Evolutionary conservation across 768 basidiomycete genomes (phyloP), one percentile per base, ranked within the genome.

Genomic region (Rubroboletus satanas): DNA sequence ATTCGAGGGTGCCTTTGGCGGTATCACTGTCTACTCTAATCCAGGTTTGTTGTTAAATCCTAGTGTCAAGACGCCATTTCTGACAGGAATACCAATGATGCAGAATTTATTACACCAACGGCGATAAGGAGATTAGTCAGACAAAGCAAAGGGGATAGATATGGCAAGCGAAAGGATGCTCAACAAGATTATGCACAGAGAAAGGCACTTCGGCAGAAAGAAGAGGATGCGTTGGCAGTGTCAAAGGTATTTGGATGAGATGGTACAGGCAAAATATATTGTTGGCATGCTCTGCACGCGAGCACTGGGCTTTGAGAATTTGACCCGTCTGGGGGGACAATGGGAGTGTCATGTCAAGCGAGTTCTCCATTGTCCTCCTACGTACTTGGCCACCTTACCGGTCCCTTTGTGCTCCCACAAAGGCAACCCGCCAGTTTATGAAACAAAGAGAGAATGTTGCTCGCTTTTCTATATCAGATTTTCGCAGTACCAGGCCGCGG

Each of bases 1-100:
- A 55, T 99, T 99, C 67, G 97, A 99, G 71, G 97, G 97, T 10
- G 93, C 94, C 3, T 98, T 99, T 74, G 82, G 85, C 56, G 97
- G 97, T 21, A 91, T 91, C 12, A 96, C 93, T 2, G 87, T 99
- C 23, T 99, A 87, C 70, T 93, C 93, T 28, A 99, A 99, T 74
- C 88, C 92, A 69, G 93, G 93, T 93, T 63, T 57, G 81, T 71
- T 39, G 39, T 45, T 32, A 15, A 26, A 35, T 23, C 21, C 39
- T 33, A 7, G 49, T 33, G 23, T 18, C 18, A 18, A 23, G n/a
- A 49, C 51, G 38, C 17, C 17, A 17, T 49, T 36, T 26, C 43
- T 52, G 49, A 49, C 38, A 54, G 31, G 39, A 32, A 37, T 17
- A 14, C 5, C 29, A 39, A 33, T 42, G 7, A 42, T 53, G 32